Evolutionary conservation across 2,329 filamentous ascomycete genomes (phyloP).

Genomic region (Lithohypha guttulata): DNA sequence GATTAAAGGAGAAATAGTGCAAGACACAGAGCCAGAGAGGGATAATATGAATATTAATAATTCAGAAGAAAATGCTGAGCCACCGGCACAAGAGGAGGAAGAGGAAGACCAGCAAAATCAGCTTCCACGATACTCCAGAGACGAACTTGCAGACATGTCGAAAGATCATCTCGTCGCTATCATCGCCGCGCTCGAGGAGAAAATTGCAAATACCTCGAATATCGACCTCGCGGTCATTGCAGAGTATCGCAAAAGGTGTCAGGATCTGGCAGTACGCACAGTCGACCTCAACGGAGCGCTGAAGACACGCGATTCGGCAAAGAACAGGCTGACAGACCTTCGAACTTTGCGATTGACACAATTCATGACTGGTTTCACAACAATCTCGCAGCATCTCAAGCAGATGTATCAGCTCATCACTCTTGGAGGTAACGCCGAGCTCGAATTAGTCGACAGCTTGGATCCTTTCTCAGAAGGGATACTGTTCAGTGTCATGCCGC

Average conservation of each 20-base stretch:
- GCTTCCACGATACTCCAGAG: conserved; percentile 68
- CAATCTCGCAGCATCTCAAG: conserved; percentile 87
- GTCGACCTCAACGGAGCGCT: conserved; percentile 74
- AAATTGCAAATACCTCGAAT: conserved; percentile 64
- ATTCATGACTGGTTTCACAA: conserved; percentile 96
- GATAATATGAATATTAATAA: conserved; percentile 17
- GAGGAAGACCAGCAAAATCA: conserved; percentile 39
- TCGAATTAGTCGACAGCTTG: conserved; percentile 89
- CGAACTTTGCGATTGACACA: conserved; percentile 82
- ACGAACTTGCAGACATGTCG: conserved; percentile 54
- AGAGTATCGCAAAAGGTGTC: conserved; percentile 76
- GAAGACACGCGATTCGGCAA: conserved; percentile 67
- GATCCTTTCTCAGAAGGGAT: conserved; percentile 98
- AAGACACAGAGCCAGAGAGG: conserved; percentile 58
- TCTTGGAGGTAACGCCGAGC: conserved; percentile 95
- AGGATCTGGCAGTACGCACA: conserved; percentile 71
- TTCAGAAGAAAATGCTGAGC: conserved; percentile 33
- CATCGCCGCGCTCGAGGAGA: conserved; percentile 58
- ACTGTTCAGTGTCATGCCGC: conserved; percentile 95
- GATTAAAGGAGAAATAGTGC: conserved; percentile 21
- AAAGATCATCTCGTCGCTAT: conserved; percentile 52
- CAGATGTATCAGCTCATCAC: conserved; percentile 99
- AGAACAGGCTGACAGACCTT: conserved; percentile 85
- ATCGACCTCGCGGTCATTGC: conserved; percentile 82
- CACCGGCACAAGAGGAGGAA: conserved; percentile 39